These are phyloP conservation scores for Hortiboletus flavorubellus DNA, from an alignment of 768 basidiomycete species.

Conservation along the genomic window DNA sequence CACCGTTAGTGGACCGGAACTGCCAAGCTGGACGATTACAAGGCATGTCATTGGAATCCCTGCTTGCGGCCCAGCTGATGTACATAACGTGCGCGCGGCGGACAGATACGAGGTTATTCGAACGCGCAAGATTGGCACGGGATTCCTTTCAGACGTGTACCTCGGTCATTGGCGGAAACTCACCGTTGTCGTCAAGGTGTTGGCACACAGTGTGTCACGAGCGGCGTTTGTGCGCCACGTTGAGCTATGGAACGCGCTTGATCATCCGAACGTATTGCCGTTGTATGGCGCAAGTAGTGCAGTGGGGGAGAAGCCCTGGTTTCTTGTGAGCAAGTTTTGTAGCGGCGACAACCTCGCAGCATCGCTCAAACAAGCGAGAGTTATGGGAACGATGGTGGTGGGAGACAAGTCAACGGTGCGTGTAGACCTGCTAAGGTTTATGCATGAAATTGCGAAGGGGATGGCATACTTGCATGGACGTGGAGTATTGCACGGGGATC, in stretches of 20 bases:
- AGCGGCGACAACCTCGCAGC: slow-evolving; percentile 60
- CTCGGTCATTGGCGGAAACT: slow-evolving; percentile 67
- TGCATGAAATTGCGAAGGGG: slow-evolving; percentile 73
- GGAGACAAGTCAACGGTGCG: not conserved
- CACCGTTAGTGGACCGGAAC: slow-evolving; percentile 14
- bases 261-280: slow-evolving; percentile 67
- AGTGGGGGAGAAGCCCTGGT: slow-evolving; percentile 68
- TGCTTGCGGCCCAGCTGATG: not conserved
- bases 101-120: slow-evolving; percentile 70
- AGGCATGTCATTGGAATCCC: slow-evolving; percentile 32
- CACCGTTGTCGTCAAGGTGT: slow-evolving; percentile 69
- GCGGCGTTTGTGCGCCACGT: slow-evolving; percentile 68
- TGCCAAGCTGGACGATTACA: slow-evolving; percentile 80
- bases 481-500: slow-evolving; percentile 74
- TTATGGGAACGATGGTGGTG: not conserved
- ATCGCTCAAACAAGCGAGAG: slow-evolving; percentile 43
- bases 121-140: slow-evolving; percentile 64
- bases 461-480: slow-evolving; percentile 76
- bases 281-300: slow-evolving; percentile 78
- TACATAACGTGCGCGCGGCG: not conserved
- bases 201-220: slow-evolving; percentile 57
- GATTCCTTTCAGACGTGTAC: slow-evolving; percentile 78
- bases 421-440: slow-evolving; percentile 51
- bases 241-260: slow-evolving; percentile 66
- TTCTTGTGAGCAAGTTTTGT: slow-evolving; percentile 74